Base-by-base conservation (phyloP, 2,329 filamentous ascomycete genomes). In the Thielaviopsis musarum region DNA sequence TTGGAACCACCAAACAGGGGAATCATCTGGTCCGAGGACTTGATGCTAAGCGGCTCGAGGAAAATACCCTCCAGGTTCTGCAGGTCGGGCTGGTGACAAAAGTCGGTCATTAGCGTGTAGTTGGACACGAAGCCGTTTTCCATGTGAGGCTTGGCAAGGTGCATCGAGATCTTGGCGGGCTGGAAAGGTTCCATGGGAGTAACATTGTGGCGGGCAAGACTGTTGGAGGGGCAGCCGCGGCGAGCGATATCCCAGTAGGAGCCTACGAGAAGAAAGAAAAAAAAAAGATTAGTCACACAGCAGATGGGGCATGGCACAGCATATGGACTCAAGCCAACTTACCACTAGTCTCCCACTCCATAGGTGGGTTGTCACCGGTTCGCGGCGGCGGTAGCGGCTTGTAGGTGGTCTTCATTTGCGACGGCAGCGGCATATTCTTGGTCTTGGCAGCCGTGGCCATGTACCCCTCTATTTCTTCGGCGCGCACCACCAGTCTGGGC, bases 1-100 rank as follows among this genome's bases (percentile, higher is more conserved):
- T 87, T 87, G 69, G 82, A 85, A 61, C 83, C 83, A 52, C 82
- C 79, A 63, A 87, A 86, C 66, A 87, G 74, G 21, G 83, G 83
- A 52, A 84, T 76, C 19, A 86, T 69, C 5, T 76, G 73, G 62
- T 76, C 77, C 48, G 80, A 83, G 1, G 80, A 73, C 1, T 76
- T 73, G 0, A 78, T 77, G 12, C 77, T 77, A 22, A 83, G 72
- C 0, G 82, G 80, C 54, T 78, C 74, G 65, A 84, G 82, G 53
- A 87, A 75, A 64, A 85, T 79, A 51, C 84, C 83, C 63, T 85
- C 80, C 1, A 84, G 74, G 51, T 77, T 75, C 60, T 82, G 76
- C 2, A 86, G 71, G 62, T 83, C 78, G 0, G 83, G 81, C 58
- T 86, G 80, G 61, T 83, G 83, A 68, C 83, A 87, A 41, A 85